Evolutionary conservation across 2,329 filamentous ascomycete species (phyloP).

Genomic region (Hyphodiscus sp.): DNA sequence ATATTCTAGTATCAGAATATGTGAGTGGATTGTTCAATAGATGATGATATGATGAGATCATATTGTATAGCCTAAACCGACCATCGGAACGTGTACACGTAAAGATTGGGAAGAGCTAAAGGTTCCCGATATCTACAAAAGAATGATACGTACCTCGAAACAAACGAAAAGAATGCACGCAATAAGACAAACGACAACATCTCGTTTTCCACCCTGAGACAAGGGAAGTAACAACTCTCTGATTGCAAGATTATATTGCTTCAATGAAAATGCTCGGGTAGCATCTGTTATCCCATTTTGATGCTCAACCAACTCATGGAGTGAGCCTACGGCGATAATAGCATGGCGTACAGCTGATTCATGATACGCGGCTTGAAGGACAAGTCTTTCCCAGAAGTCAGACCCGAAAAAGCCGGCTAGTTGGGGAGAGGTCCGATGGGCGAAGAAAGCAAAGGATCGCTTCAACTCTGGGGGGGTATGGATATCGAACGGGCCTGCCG

Average conservation of each 20-base stretch:
- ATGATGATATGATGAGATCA: too few species aligned
- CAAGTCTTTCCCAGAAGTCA: neutral
- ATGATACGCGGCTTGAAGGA: neutral
- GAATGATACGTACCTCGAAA: too few species aligned
- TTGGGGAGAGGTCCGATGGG: neutral
- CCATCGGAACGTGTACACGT: too few species aligned
- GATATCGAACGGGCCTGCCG: neutral
- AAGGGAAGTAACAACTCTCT: neutral
- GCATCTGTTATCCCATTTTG: neutral
- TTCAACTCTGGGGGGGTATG: neutral
- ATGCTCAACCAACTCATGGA: neutral
- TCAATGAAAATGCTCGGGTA: neutral
- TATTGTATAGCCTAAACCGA: too few species aligned
- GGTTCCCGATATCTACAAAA: too few species aligned
- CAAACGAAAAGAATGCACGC: neutral
- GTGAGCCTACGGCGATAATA: neutral
- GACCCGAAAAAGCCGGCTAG: neutral
- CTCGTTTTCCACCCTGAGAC: neutral
- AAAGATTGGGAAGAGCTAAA: too few species aligned
- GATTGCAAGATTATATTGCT: neutral
- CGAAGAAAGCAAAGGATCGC: neutral
- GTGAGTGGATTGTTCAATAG: too few species aligned
- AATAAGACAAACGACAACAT: neutral
- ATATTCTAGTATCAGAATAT: too few species aligned
- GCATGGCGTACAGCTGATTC: neutral